Conservation (phyloP, 2,329 filamentous ascomycete genomes). For the Chrysoporthe austroafricana region DNA sequence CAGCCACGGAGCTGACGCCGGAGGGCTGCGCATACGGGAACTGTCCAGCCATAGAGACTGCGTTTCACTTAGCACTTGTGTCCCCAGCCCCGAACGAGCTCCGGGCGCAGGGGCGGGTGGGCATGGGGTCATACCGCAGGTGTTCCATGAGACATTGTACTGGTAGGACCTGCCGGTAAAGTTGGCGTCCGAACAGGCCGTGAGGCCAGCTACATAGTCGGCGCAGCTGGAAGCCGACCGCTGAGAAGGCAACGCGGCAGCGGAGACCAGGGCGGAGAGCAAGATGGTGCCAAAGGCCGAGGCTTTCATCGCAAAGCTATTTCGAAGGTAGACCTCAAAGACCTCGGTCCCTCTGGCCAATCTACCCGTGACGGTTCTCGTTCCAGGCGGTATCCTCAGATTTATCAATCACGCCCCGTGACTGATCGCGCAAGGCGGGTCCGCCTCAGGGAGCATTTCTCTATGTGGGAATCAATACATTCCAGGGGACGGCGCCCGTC, state of each 20-base stretch:
- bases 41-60: slow-evolving; percentile 23
- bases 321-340: not conserved
- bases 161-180: slow-evolving; percentile 19
- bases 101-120: too few species aligned
- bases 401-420: not conserved
- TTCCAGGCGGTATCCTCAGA: not conserved
- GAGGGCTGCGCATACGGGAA: slow-evolving; percentile 17
- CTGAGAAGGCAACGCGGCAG: slow-evolving; percentile 7
- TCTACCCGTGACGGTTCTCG: not conserved
- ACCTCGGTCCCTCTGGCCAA: not conserved
- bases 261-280: not conserved
- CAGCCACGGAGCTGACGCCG: slow-evolving; percentile 21
- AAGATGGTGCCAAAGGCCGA: not conserved
- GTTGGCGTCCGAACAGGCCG: slow-evolving; percentile 23
- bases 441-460: not conserved
- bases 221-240: slow-evolving; percentile 5
- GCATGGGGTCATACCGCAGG: slow-evolving; percentile 14
- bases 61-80: too few species aligned
- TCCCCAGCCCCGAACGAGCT: not conserved
- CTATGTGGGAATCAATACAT: not conserved
- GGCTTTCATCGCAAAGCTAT: not conserved
- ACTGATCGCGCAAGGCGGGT: not conserved
- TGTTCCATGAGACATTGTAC: slow-evolving; percentile 24
- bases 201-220: slow-evolving; percentile 15
- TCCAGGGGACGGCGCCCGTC: not conserved